Conservation (phyloP, 75 land plant genomes). For the Pseudotsuga menziesii region DNA sequence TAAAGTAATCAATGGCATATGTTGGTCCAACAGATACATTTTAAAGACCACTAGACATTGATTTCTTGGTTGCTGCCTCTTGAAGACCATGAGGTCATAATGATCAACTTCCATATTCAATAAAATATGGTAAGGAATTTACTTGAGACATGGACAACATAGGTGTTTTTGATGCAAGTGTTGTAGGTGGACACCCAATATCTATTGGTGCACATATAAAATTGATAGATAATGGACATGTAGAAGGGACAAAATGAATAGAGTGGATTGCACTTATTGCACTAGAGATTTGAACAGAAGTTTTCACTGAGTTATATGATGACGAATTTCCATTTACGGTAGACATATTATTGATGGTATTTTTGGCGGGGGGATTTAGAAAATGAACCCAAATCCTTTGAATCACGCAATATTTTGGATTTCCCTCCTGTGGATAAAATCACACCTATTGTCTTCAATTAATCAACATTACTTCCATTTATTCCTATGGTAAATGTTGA, state of each 20-base stretch:
- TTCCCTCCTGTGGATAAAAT: slow-evolving; percentile 20
- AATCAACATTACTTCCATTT: slow-evolving; percentile 33
- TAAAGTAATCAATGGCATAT: slow-evolving; percentile 48
- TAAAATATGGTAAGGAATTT: neutral
- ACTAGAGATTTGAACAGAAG: slow-evolving; percentile 10
- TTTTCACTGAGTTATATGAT: neutral
- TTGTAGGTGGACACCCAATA: slow-evolving; percentile 81
- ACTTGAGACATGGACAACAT: neutral
- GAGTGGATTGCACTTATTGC: neutral
- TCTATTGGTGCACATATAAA: slow-evolving; percentile 40
- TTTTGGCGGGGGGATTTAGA: slow-evolving; percentile 7
- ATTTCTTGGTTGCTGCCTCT: slow-evolving; percentile 1
- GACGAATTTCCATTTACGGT: slow-evolving; percentile 6
- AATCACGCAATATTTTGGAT: slow-evolving; percentile 49
- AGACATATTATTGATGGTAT: neutral
- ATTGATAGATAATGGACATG: slow-evolving; percentile 13
- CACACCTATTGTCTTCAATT: slow-evolving; percentile 16
- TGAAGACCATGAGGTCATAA: neutral
- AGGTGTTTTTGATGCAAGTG: slow-evolving; percentile 14
- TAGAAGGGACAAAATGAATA: slow-evolving; percentile 18
- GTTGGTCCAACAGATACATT: slow-evolving; percentile 4
- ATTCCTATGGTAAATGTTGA: slow-evolving; percentile 8
- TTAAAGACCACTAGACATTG: neutral
- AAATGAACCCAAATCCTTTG: slow-evolving; percentile 77
- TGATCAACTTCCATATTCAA: slow-evolving; percentile 10